Evolutionary conservation across 352 stramenopile species (phyloP), one percentile per base, ranked within the genome.

Genomic region (Phytophthora cajani): DNA sequence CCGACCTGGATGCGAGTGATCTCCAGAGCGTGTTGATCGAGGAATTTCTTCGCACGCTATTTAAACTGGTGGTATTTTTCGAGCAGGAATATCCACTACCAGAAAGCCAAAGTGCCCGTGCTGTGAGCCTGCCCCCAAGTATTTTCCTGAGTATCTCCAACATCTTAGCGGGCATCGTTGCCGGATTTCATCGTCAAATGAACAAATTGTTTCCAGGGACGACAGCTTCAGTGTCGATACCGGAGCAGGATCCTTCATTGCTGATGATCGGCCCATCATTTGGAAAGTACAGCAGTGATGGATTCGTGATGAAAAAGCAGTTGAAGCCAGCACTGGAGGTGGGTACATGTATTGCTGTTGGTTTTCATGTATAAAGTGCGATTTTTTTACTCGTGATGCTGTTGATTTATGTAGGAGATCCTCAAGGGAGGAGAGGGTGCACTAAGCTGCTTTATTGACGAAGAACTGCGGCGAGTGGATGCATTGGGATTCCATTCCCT

Each of bases 41-140:
- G 70, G 89, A 94, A 47, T 93, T 92, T 58, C 64, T 94, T 66
- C 77, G 87, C 12, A 87, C 87, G 2, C 46, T 96, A 2, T 81
- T 94, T n/a, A 85, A 84, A 38, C 56, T 95, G 19, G 75, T 93
- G 16, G 3, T 80, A 5, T 94, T 95, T 64, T 78, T 95, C n/a
- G 88, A 95, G 68, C 58, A 79, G 12, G 77, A 90, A 25, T 93
- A 81, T 62, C 75, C 83, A 19, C 59, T 85, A 5, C 50, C 58
- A 5, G 61, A 52, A 25, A 60, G 49, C 17, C 42, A 50, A 23
- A 57, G 60, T 6, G 0, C 7, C 23, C 27, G 14, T 57, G 12
- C 32, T 55, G 47, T 51, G 19, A 64, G 44, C 21, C 38, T n/a
- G 46, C 38, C 25, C 36, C 74, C 78, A 32, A 82, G 55, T 33